Percentiles rank a stretch among this genome's conserved stretches.
Evolutionary conservation across 768 basidiomycete genomes (phyloP).

Genomic region (Dioszegia hungarica): DNA sequence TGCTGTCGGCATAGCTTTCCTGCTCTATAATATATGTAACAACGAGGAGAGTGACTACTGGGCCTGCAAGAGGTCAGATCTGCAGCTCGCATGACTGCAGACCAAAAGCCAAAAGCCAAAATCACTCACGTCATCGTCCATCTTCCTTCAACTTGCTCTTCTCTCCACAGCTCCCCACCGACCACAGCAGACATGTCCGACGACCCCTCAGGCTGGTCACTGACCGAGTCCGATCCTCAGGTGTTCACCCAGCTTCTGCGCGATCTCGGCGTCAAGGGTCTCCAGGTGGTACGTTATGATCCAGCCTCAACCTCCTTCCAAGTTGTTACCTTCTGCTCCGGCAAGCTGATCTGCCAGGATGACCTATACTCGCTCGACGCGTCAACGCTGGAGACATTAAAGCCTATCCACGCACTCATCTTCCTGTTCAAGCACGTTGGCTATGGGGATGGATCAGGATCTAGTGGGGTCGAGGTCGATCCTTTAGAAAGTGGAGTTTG

Average conservation of each 20-base stretch:
- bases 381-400: conserved; percentile 60
- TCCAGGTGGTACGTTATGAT: conserved; percentile 40
- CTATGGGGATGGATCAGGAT: conserved; percentile 32
- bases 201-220: conserved; percentile 45
- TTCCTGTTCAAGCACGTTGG: conserved; percentile 98
- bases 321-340: background rate
- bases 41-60: no score
- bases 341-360: conserved; percentile 22
- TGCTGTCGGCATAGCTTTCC: no score
- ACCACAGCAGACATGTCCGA: conserved; percentile 17
- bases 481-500: conserved; percentile 59
- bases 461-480: conserved; percentile 46
- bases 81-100: no score
- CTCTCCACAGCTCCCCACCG: background rate
- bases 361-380: conserved; percentile 47
- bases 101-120: no score
- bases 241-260: conserved; percentile 44
- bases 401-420: conserved; percentile 83
- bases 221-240: conserved; percentile 48
- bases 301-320: background rate
- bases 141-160: background rate
- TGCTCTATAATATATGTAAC: no score
- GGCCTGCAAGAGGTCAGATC: no score
- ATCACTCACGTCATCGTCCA: conserved; percentile 1
- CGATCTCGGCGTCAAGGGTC: conserved; percentile 44